A percentile compares a stretch with the other conserved stretches of the same genome.
Conservation (phyloP, 225 moss, liverwort and hornwort genomes). For the Ulota crispa region DNA sequence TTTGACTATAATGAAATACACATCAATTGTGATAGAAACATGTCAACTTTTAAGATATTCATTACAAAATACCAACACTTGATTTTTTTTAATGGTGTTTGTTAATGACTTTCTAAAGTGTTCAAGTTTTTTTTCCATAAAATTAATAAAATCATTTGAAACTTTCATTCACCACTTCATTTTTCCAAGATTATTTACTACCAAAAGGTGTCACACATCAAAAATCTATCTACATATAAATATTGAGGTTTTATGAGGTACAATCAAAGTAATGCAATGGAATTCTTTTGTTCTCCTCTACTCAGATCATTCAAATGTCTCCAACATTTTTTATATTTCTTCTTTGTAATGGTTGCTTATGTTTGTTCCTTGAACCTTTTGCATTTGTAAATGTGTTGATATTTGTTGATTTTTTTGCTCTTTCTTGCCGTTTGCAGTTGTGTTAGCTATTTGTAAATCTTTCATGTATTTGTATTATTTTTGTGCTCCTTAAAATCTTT, state of each 20-base stretch:
- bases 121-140: too few relatives aligned
- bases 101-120: too few relatives aligned
- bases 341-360: too few relatives aligned
- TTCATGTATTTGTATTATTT: neutral
- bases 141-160: neutral
- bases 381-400: too few relatives aligned
- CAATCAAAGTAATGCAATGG: rapidly evolving
- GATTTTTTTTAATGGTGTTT: too few relatives aligned
- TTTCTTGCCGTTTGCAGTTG: neutral
- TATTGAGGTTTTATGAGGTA: rapidly evolving
- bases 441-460: neutral
- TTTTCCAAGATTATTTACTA: neutral
- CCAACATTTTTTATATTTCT: neutral
- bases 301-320: neutral
- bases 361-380: too few relatives aligned
- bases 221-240: neutral
- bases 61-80: neutral
- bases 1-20: too few relatives aligned
- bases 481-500: neutral
- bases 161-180: too few relatives aligned
- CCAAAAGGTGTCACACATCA: rapidly evolving
- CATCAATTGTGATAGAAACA: rapidly evolving
- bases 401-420: too few relatives aligned
- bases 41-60: rapidly evolving
- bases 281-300: neutral